Evolutionary conservation across 2,329 filamentous ascomycete species (phyloP), one percentile per base, ranked within the genome.

Genomic region (Polychaeton citri): DNA sequence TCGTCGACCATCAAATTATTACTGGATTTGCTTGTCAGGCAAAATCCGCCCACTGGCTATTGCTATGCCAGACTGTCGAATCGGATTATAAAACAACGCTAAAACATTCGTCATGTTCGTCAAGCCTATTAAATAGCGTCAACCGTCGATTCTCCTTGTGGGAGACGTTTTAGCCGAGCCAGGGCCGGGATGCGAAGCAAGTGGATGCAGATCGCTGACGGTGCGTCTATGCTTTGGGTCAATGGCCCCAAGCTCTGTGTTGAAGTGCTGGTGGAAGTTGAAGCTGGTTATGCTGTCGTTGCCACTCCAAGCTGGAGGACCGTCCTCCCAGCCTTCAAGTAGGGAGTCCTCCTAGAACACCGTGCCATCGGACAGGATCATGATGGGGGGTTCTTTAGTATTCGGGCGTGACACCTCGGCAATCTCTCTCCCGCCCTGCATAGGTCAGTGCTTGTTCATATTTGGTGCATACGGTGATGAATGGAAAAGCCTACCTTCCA

Each of bases 331-430:
- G 34, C 46, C 49, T 36, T 39, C 35, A 32, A 46, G 39, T 45
- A 54, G 34, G 30, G 39, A 48, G 40, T 39, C 39, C 43, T 50
- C 45, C 52, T 76, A 94, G 58, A 98, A 96, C 46, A 98, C 84
- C 17, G 90, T 96, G 43, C 90, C 90, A 58, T 98, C 90, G 45
- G 85, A 94, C 47, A 93, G 73, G 50, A 96, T 95, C 63, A 95
- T 78, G 54, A 98, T 96, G 4, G 90, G 90, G 20, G 88, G 85
- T 57, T 93, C 85, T 63, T 90, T 94, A 35, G 90, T 96, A 53
- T 95, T 96, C 16, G 90, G 90, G 48, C 90, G 73, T 48, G 85
- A 88, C 45, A 95, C 85, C 64, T 95, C 88, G 43, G 90, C 90
- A 56, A 96, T 81, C 63, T 96, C 90, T 54, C 90, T 79, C 40